Evolutionary conservation across 495 filamentous ascomycete species (phyloP).

Genomic region (Tuber brumale): DNA sequence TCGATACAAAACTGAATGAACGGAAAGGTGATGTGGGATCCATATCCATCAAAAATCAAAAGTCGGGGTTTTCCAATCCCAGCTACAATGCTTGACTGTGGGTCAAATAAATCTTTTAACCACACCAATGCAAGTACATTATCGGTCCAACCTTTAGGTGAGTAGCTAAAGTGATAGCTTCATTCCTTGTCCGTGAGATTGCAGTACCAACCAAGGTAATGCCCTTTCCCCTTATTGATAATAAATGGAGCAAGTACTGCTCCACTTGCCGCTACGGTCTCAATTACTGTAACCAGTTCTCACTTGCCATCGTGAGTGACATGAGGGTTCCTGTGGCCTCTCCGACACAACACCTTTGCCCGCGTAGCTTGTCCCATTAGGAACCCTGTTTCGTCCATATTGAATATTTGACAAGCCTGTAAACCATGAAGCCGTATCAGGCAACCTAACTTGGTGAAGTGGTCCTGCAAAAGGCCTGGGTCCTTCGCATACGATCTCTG

Average conservation of each 20-base stretch:
- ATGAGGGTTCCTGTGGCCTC: constrained; percentile 1
- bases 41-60: constrained; percentile 17
- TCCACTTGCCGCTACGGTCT: constrained; percentile 6
- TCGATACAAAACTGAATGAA: constrained; percentile 17
- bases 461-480: no score
- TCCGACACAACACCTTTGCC: constrained; percentile 4
- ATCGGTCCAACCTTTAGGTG: constrained; percentile 13
- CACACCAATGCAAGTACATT: constrained; percentile 6
- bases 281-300: constrained; percentile 15
- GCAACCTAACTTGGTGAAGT: no score
- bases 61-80: neutral
- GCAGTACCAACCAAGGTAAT: neutral
- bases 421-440: no score
- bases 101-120: constrained; percentile 18
- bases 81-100: neutral
- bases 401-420: no score
- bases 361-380: no score
- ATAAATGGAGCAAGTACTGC: constrained; percentile 6
- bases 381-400: no score
- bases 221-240: constrained; percentile 5
- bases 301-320: constrained; percentile 12
- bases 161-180: constrained; percentile 3
- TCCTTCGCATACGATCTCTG: no score
- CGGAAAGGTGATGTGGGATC: constrained; percentile 8
- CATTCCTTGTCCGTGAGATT: constrained; percentile 6